Base-by-base conservation (phyloP, 139 green algal genomes). In the Raphidocelis subcapitata region DNA sequence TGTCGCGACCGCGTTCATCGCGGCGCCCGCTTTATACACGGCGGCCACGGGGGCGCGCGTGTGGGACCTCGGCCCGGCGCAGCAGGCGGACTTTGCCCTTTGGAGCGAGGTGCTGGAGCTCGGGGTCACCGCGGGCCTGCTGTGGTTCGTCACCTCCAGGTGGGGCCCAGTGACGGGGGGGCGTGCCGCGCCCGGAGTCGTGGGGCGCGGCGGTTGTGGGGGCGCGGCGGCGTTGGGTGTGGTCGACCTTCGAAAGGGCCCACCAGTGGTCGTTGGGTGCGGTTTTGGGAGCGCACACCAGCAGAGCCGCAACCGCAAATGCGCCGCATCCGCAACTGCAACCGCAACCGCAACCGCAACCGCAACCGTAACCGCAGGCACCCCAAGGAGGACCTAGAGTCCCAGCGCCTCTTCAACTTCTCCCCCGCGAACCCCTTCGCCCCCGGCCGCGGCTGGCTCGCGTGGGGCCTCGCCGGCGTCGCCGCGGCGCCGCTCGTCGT, bases 391-490 rank as follows among this genome's bases (percentile, higher is more conserved):
- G 41, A 3, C 16, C 57, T 23, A 21, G 21, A 12, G 26, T 28
- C 24, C 5, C 23, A 55, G 1, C 12, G 46, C 37, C 16, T 82
- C 2, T 80, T 76, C 79, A 83, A 82, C 65, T 83, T 68, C 68
- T 76, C 46, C 73, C 60, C 59, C 24, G 79, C 66, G 21, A 20
- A 79, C 0, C 87, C 91, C 1, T 92, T 96, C 74, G 67, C 56
- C 26, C 76, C 61, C 20, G 84, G 85, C 2, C 51, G 78, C 37
- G 92, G 92, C 5, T 97, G 92, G 92, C 67, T 86, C n/a, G 36
- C 79, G 0, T 97, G 92, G 92, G 92, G 47, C 2, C 55, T 93
- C 26, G 31, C 90, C 44, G 92, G 92, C 36, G 56, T 89, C 2
- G 28, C 84, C 31, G 62, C 83, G 24, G 77, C 92, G 28, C 90